Percentiles rank a stretch among this genome's conserved stretches.
Evolutionary conservation across 164 flowering plant genomes (phyloP).

Genomic region (Sedum album): DNA sequence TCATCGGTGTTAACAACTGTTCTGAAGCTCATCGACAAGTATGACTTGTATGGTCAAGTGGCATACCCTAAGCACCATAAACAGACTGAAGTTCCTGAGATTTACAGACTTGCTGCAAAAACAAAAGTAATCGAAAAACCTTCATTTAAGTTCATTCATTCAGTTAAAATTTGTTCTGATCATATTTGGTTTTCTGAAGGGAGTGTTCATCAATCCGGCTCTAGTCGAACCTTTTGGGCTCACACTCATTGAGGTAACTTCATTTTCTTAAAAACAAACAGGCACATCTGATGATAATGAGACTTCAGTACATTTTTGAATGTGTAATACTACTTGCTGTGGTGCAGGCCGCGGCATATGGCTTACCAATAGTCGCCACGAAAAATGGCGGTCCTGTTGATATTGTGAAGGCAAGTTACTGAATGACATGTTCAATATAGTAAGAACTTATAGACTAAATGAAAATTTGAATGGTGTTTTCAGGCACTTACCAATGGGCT

Average conservation of each 20-base stretch:
- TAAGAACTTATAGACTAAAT: background rate
- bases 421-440: background rate
- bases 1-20: constrained; percentile 51
- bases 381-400: constrained; percentile 80
- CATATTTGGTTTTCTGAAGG: constrained; percentile 28
- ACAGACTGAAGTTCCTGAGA: constrained; percentile 78
- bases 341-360: constrained; percentile 72
- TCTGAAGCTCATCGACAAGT: constrained; percentile 70
- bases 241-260: constrained; percentile 39
- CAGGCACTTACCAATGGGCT: constrained; percentile 69
- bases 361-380: constrained; percentile 62
- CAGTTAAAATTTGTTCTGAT: too few relatives aligned
- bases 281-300: background rate
- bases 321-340: background rate
- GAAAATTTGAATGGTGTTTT: background rate
- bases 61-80: constrained; percentile 88
- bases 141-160: background rate
- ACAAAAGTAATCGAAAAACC: constrained; percentile 39
- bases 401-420: constrained; percentile 50
- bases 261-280: background rate
- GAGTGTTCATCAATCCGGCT: constrained; percentile 73
- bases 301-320: background rate
- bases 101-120: constrained; percentile 73
- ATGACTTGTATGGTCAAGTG: constrained; percentile 77
- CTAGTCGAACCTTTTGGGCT: constrained; percentile 75